A percentile compares a stretch with the other conserved stretches of the same genome.
Conservation (phyloP, 2,329 filamentous ascomycete genomes). For the Chaetomiaceae sp. region DNA sequence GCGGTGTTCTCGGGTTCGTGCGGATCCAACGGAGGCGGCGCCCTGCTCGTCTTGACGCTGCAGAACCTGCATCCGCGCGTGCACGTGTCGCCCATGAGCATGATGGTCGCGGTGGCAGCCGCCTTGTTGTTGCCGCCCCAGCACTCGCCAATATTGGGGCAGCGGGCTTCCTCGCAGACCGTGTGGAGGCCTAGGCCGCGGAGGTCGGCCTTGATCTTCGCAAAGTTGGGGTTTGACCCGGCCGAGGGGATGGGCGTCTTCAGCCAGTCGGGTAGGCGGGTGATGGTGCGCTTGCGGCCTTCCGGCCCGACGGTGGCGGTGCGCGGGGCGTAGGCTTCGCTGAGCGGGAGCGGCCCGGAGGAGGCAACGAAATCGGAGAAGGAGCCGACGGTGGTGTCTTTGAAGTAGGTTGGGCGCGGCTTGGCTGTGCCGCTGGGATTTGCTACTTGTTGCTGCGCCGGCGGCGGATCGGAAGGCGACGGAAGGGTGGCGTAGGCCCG, state of each 20-base stretch:
- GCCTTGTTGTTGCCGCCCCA: slow-evolving; percentile 90
- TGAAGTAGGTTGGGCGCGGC: slow-evolving; percentile 53
- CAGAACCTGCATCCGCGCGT: slow-evolving; percentile 96
- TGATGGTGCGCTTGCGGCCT: slow-evolving; percentile 60
- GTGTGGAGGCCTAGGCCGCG: slow-evolving; percentile 87
- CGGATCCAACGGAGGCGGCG: slow-evolving; percentile 75
- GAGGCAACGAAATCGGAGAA: slow-evolving; percentile 56
- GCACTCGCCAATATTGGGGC: slow-evolving; percentile 96
- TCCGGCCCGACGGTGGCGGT: slow-evolving; percentile 62
- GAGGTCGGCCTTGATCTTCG: slow-evolving; percentile 91
- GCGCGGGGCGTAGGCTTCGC: slow-evolving; percentile 56
- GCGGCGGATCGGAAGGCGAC: slow-evolving; percentile 29
- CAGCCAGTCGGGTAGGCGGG: slow-evolving; percentile 84
- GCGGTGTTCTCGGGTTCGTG: slow-evolving; percentile 97
- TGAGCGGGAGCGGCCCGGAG: slow-evolving; percentile 41
- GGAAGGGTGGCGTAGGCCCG: slow-evolving; percentile 48
- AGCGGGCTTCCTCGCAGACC: slow-evolving; percentile 95
- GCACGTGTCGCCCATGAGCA: slow-evolving; percentile 99
- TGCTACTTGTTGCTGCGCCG: slow-evolving; percentile 13
- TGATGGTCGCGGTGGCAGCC: slow-evolving; percentile 93
- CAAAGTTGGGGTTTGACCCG: slow-evolving; percentile 73
- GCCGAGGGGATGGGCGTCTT: slow-evolving; percentile 81
- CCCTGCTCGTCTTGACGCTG: slow-evolving; percentile 83
- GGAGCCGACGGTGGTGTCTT: slow-evolving; percentile 52
- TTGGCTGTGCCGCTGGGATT: slow-evolving; percentile 18